Evolutionary conservation across 139 green algal genomes (phyloP), one percentile per base, ranked within the genome.

Genomic region (Coelastrella sp.): DNA sequence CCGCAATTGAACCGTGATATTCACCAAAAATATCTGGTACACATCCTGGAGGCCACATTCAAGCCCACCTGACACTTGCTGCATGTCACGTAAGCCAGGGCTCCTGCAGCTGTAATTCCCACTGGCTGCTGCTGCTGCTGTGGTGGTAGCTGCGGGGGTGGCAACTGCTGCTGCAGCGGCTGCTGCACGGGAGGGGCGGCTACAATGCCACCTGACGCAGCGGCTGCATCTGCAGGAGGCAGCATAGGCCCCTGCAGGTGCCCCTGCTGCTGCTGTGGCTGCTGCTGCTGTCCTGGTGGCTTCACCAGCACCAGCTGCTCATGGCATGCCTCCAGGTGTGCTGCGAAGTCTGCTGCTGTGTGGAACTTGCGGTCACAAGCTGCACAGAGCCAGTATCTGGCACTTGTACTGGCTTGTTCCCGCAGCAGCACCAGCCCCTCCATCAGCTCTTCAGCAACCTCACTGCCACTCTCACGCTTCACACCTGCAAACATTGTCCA

Each of bases 381-480:
- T 5, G 93, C 90, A 91, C 95, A 97, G 57, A 89, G 73, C 95
- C 95, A 97, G 90, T 94, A 95, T 85, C 93, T 90, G 0, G 94
- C 92, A n/a, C 82, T 90, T 60, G 68, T 84, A 86, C 92, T 94
- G 85, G 80, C 90, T 59, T 92, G 88, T 86, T 95, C 93, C 5
- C 92, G 89, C 89, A 97, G 87, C 87, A 96, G 89, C 90, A 94
- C 91, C 92, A 97, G 91, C 1, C 92, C 94, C 79, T 97, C 90
- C 65, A 92, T 94, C 73, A 95, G 85, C 89, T 96, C 95, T 79
- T 95, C 92, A 56, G 93, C 93, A 0, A 87, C 92, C 11, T 94
- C 92, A 60, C 56, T 80, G 11, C 94, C 95, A 47, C 93, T 90
- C 91, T 96, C 95, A 6, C 80, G 73, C 22, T 93, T 89, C 77